Evolutionary conservation across 2,329 filamentous ascomycete species (phyloP).

Genomic region (Sphaerulina musiva): DNA sequence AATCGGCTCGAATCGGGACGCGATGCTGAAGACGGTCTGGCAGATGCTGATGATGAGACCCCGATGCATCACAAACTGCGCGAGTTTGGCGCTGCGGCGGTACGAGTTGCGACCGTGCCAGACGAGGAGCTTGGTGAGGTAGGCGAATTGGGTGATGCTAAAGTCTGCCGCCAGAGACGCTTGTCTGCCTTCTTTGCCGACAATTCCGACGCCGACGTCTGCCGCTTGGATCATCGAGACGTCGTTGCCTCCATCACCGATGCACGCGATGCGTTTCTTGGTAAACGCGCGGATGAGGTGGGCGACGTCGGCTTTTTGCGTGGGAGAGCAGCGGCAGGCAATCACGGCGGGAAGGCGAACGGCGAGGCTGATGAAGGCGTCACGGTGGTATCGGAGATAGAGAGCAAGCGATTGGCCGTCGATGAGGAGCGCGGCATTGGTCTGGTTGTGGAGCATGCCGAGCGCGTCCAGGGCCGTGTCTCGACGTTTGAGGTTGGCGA

Average conservation of each 20-base stretch:
- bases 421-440: conserved; percentile 81
- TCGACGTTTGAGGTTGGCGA: conserved; percentile 67
- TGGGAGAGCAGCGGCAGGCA: conserved; percentile 92
- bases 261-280: conserved; percentile 92
- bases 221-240: conserved; percentile 99
- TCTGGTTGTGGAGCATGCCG: conserved; percentile 78
- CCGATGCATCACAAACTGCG: conserved; percentile 96
- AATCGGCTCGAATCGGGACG: conserved; percentile 84
- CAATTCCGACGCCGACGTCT: conserved; percentile 94
- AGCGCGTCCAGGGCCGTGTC: conserved; percentile 81
- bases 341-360: conserved; percentile 87
- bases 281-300: conserved; percentile 84
- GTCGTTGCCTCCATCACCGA: conserved; percentile 96
- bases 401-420: conserved; percentile 85
- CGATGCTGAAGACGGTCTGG: conserved; percentile 96
- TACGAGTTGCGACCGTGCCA: conserved; percentile 98
- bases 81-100: conserved; percentile 89
- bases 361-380: conserved; percentile 80
- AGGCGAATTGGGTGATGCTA: conserved; percentile 89
- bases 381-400: conserved; percentile 73
- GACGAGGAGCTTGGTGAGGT: conserved; percentile 92
- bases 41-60: conserved; percentile 92
- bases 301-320: conserved; percentile 92
- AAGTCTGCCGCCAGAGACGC: conserved; percentile 94
- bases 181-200: conserved; percentile 94